Base-by-base conservation (phyloP, 352 stramenopile species). In the Globisporangium megalacanthum region DNA sequence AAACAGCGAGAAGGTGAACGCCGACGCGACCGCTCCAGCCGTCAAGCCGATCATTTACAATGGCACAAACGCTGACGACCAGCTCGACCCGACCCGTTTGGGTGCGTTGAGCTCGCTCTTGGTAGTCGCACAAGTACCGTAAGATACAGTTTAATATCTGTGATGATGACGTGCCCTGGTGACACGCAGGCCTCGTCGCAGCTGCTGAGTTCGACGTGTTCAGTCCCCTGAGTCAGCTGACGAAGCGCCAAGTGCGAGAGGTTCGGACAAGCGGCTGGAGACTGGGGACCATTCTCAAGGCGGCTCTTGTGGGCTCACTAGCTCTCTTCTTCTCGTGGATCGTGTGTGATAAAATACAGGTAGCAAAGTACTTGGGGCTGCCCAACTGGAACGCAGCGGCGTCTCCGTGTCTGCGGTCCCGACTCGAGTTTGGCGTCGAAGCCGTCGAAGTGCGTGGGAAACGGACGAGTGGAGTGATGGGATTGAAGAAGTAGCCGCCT, bases 51-150 rank as follows among this genome's bases (percentile, higher is more conserved):
- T 87, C 33, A 65, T 99, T 9, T 99, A 98, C 82, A 99, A 99
- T 68, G 96, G 96, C 52, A 99, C 96, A 0, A 99, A 99, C 62
- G 84, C 83, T 1, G 95, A 99, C 59, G 96, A 99, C 61, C 75
- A 89, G 14, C 62, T 87, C 47, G 96, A 99, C 69, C 82, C 88
- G 10, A 99, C 95, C 0, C 76, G 96, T 17, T 54, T 63, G 35
- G 41, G 49, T 53, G 6, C 17, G 39, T 48, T 33, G n/a, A n/a
- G 1, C 45, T 29, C 6, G 7, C 14, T 52, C 25, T 1, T 31
- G 9, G 2, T 13, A 58, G n/a, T 49, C 25, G 25, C 25, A 29
- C 25, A 29, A 29, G 25, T 29, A 29, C 25, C 4, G 25, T 29
- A 29, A 29, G 25, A 29, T 29, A 29, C 25, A 29, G 25, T 29